Evolutionary conservation across 2,329 filamentous ascomycete species (phyloP), one percentile per base, ranked within the genome.

Genomic region (Coniochaeta pulveracea): DNA sequence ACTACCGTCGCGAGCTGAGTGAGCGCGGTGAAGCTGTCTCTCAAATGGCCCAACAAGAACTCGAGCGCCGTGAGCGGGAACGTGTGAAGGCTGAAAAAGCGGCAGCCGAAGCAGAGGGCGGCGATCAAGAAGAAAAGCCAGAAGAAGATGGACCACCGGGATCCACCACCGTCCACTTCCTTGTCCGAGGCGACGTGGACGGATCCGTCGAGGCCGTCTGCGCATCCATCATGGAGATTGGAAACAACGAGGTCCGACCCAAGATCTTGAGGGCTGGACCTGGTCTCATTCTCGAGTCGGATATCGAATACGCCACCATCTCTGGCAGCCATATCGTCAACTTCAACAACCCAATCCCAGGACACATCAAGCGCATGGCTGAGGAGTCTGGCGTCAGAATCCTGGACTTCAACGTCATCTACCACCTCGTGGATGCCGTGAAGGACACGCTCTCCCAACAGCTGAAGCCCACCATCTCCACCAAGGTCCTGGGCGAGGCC

Each of bases 151-250:
- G 60, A 56, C 35, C 58, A 51, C 46, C 54, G 21, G 62, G 64
- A 7, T 56, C 68, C 6, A 63, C 64, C 33, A 60, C 69, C 11
- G 69, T 94, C 30, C 81, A 81, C 46, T 91, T 96, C 56, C 75
- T 91, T 37, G 67, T 98, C 60, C 94, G 93, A 57, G 88, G 80
- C 34, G 91, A 98, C 47, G 91, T 96, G 12, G 83, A 81, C 40
- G 91, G 91, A 23, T 96, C 89, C 0, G 86, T 88, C 1, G 91
- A 98, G 61, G 91, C 91, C 3, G 81, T 96, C 3, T 67, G 78
- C 39, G 80, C 84, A 31, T 79, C 80, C 7, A 69, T 98, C 37
- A 63, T 76, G 39, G 75, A 80, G 38, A 66, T 95, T 41, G 86
- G 88, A 41, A 94, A 81, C 58, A 77, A 85, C 45, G 85, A 96